Percentiles rank a stretch among this genome's conserved stretches.
Conservation (phyloP, 352 stramenopile genomes). For the Globisporangium uncinulatum region DNA sequence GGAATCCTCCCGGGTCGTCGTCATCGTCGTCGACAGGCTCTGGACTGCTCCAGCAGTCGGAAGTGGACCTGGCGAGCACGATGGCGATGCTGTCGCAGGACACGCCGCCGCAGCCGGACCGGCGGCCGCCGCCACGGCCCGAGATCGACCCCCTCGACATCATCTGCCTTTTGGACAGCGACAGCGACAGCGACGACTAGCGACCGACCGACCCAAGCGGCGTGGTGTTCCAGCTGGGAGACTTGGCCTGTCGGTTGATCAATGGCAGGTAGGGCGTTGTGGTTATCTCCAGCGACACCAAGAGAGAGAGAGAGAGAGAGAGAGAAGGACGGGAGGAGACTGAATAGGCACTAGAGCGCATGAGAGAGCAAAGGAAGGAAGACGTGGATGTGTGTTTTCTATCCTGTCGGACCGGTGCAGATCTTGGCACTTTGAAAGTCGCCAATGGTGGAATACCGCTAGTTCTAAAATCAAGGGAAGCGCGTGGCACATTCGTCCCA, state of each 20-base stretch:
- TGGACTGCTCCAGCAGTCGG: slow-evolving; percentile 20
- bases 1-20: slow-evolving; percentile 6
- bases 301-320: slow-evolving; percentile 1
- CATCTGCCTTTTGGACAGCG: slow-evolving; percentile 75
- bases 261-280: no score
- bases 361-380: neutral
- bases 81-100: slow-evolving; percentile 61
- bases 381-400: neutral
- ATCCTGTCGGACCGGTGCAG: no score
- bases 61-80: slow-evolving; percentile 45
- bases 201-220: neutral
- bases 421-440: no score
- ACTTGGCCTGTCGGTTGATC: no score
- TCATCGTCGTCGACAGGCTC: slow-evolving; percentile 2
- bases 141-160: slow-evolving; percentile 44
- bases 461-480: no score
- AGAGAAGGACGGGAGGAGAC: neutral
- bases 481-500: no score
- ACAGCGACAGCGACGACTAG: slow-evolving; percentile 23
- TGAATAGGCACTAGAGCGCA: neutral
- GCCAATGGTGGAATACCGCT: no score
- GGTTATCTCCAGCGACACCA: neutral
- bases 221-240: no score
- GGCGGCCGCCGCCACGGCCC: slow-evolving; percentile 16
- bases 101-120: slow-evolving; percentile 42